A percentile compares a stretch with the other conserved stretches of the same genome.
Conservation (phyloP, 495 filamentous ascomycete species). For the Xylaria nigripes region DNA sequence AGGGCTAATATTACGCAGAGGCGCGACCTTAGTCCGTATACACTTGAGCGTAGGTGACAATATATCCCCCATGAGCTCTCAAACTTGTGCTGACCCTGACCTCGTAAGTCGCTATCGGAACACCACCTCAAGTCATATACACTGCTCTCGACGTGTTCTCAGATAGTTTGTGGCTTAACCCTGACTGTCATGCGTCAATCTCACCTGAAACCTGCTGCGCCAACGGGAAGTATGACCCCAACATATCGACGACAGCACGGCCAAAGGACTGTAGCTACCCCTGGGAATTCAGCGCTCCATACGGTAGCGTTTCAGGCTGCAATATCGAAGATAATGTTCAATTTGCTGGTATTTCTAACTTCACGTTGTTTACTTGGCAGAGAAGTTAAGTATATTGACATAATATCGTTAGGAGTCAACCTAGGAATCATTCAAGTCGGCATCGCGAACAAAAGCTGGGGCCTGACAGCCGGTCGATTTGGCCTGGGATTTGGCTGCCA, state of each 20-base stretch:
- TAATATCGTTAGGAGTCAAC: neutral
- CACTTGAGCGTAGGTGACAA: constrained; percentile 1
- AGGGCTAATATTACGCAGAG: constrained; percentile 5
- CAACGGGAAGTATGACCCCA: constrained; percentile 5
- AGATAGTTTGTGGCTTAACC: constrained; percentile 6
- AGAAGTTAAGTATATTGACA: neutral
- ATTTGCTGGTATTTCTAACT: constrained; percentile 2
- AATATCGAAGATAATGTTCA: neutral
- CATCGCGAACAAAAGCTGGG: constrained; percentile 6
- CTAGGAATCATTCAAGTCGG: neutral
- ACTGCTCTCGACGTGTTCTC: constrained; percentile 7
- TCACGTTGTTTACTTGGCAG: neutral
- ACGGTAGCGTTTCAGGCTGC: constrained; percentile 6
- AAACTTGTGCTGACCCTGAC: neutral
- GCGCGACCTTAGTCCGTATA: constrained; percentile 11
- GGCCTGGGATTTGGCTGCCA: constrained; percentile 11
- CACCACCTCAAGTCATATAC: constrained; percentile 5
- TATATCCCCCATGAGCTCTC: neutral
- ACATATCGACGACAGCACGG: neutral
- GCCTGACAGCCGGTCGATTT: constrained; percentile 1
- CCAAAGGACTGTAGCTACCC: neutral
- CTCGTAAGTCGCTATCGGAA: constrained; percentile 3
- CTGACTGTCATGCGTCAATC: neutral
- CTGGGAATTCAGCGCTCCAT: neutral
- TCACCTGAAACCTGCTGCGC: neutral